Percentiles rank a stretch among this genome's conserved stretches.
Conservation (phyloP, 139 green algal genomes). For the Micractinium conductrix region DNA sequence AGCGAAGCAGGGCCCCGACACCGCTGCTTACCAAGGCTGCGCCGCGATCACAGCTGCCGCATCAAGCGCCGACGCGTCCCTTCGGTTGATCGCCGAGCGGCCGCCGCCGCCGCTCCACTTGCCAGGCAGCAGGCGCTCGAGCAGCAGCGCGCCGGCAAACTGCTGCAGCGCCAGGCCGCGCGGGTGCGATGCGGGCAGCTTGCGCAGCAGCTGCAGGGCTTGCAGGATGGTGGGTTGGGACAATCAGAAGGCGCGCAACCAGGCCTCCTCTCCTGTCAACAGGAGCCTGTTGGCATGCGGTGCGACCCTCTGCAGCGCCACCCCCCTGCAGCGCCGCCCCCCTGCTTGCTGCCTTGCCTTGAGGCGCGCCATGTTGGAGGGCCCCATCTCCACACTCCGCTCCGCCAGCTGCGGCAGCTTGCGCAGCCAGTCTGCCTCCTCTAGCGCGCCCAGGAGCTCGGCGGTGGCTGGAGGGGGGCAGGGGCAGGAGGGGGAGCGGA, state of each 20-base stretch:
- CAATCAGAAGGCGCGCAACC: too few species aligned
- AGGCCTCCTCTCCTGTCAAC: too few species aligned
- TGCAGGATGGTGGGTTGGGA: neutral
- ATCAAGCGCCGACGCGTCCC: neutral
- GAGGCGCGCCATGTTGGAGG: conserved; percentile 8
- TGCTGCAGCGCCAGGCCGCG: conserved; percentile 32
- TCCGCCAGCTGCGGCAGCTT: conserved; percentile 36
- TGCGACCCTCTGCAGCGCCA: neutral
- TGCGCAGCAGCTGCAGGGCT: conserved; percentile 22
- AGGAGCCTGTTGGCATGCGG: too few species aligned
- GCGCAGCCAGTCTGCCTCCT: conserved; percentile 28
- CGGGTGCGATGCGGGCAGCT: neutral
- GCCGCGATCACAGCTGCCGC: neutral
- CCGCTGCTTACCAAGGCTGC: conserved; percentile 14
- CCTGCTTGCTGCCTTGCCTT: neutral
- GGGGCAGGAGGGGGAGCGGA: too few species aligned
- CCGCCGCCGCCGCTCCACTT: neutral
- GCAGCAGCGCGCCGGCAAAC: conserved; percentile 3
- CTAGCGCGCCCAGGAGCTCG: conserved; percentile 25
- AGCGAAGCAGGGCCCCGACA: too few species aligned
- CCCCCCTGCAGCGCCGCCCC: neutral
- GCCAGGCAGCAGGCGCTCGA: conserved; percentile 18
- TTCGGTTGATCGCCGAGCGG: neutral
- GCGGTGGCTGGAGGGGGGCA: neutral
- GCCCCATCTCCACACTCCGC: neutral